Evolutionary conservation across 2,329 filamentous ascomycete genomes (phyloP), one percentile per base, ranked within the genome.

Genomic region (Aspergillus felis): DNA sequence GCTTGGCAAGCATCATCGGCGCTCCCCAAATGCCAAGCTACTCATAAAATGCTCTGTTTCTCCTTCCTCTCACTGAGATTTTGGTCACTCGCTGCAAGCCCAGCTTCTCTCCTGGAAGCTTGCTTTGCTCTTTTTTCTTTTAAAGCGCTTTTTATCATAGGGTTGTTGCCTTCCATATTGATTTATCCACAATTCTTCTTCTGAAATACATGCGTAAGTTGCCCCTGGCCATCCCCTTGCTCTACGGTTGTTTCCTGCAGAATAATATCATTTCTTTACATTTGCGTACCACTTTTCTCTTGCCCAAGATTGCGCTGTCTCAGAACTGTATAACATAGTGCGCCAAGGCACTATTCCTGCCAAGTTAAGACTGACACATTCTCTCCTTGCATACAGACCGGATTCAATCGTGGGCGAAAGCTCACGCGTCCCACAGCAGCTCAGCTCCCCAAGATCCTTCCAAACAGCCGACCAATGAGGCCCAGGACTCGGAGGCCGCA

Each of bases 351-450:
- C 12, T 4, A 27, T 7, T 29, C 44, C 42, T 55, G 25, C n/a
- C 1, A 17, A 17, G 51, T 29, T 46, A 27, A 25, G 10, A 22
- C 52, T 54, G 42, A 35, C 20, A 59, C 59, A 17, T 50, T 55
- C 32, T 38, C 32, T 17, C 50, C 35, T 32, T 27, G 12, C 29
- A 38, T 46, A 24, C 22, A 73, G 71, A 73, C 71, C 70, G 69
- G 58, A 72, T 73, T 69, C 64, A 69, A 59, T 72, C 71, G 71
- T 73, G 71, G 71, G 71, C 71, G 71, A 73, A 72, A 73, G 71
- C 71, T 73, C 71, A 73, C 71, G 70, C 70, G 24, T 69, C 67
- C 35, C 63, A 63, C 59, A 57, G 53, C 51, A 64, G 51, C 57
- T 50, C 60, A 35, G 35, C 56, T 50, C 24, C 55, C 25, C 50